Evolutionary conservation across 805 yeast genomes (phyloP).

Genomic region (Teunomyces stri): DNA sequence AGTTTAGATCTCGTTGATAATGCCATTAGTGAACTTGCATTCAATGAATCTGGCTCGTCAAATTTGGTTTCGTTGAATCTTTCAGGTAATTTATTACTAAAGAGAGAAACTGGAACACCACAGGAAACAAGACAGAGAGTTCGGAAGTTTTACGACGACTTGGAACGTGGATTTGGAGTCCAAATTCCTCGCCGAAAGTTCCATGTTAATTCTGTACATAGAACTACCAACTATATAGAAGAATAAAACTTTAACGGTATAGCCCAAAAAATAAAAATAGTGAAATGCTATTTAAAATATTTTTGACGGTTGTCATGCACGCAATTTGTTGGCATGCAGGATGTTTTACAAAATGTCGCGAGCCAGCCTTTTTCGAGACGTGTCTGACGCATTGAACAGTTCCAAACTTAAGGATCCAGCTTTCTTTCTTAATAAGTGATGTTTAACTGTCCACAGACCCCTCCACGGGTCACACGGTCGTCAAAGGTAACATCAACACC

Average conservation of each 20-base stretch:
- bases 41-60: not conserved
- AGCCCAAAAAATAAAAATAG: not conserved
- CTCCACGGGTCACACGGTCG: slow-evolving; percentile 2
- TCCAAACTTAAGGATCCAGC: not conserved
- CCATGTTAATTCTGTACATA: slow-evolving; percentile 19
- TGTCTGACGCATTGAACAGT: slow-evolving; percentile 1
- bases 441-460: slow-evolving; percentile 4
- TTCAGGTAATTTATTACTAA: slow-evolving; percentile 16
- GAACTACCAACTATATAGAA: not conserved
- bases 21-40: slow-evolving; percentile 2
- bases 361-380: slow-evolving; percentile 3
- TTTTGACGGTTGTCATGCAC: not conserved
- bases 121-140: slow-evolving; percentile 10
- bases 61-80: slow-evolving; percentile 18
- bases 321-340: not conserved
- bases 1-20: slow-evolving; percentile 14
- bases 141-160: slow-evolving; percentile 20
- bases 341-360: not conserved
- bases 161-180: slow-evolving; percentile 22
- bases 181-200: slow-evolving; percentile 18
- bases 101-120: slow-evolving; percentile 8
- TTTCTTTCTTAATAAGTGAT: not conserved
- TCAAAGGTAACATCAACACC: not conserved
- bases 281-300: not conserved
- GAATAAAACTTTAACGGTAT: not conserved